Percentiles rank a stretch among this genome's conserved stretches.
phyloP scores from a whole-genome alignment of 1,139 yeast species.

The Meyerozyma athensensis region DNA sequence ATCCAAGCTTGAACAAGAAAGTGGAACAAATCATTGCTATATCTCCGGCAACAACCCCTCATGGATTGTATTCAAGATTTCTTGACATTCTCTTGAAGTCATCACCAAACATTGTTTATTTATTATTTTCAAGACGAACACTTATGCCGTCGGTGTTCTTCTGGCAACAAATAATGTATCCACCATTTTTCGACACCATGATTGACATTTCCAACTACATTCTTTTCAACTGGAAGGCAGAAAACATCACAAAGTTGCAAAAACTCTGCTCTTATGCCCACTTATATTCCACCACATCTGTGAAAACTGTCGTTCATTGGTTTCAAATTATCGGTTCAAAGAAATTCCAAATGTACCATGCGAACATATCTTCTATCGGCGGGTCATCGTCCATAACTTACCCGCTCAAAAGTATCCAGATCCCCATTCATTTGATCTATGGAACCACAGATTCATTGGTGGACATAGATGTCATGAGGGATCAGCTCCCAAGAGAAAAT shows the following conservation, averaged over 20 bases:
- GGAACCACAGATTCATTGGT: constrained; percentile 82
- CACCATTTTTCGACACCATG: constrained; percentile 69
- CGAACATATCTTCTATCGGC: constrained; percentile 32
- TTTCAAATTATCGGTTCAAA: constrained; percentile 83
- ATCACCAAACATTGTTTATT: constrained; percentile 69
- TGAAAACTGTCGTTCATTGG: constrained; percentile 93
- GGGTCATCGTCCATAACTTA: constrained; percentile 40
- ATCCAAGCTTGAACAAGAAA: constrained; percentile 62
- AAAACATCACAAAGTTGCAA: constrained; percentile 65
- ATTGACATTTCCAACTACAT: constrained; percentile 66
- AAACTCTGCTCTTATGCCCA: constrained; percentile 77
- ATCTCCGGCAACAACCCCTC: constrained; percentile 95
- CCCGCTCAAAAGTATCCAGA: constrained; percentile 51
- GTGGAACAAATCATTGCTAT: constrained; percentile 72
- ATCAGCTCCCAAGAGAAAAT: constrained; percentile 40
- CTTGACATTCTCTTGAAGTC: constrained; percentile 75
- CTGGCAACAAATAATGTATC: constrained; percentile 81
- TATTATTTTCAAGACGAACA: constrained; percentile 70
- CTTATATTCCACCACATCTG: constrained; percentile 85
- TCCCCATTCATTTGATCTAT: constrained; percentile 72
- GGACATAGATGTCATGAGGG: constrained; percentile 69
- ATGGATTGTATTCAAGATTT: constrained; percentile 69
- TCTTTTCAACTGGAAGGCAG: constrained; percentile 74
- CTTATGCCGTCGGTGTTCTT: constrained; percentile 72
- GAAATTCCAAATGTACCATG: constrained; percentile 86